phyloP scores from a whole-genome alignment of 768 basidiomycete genomes.

The Boletus reticuloceps region DNA sequence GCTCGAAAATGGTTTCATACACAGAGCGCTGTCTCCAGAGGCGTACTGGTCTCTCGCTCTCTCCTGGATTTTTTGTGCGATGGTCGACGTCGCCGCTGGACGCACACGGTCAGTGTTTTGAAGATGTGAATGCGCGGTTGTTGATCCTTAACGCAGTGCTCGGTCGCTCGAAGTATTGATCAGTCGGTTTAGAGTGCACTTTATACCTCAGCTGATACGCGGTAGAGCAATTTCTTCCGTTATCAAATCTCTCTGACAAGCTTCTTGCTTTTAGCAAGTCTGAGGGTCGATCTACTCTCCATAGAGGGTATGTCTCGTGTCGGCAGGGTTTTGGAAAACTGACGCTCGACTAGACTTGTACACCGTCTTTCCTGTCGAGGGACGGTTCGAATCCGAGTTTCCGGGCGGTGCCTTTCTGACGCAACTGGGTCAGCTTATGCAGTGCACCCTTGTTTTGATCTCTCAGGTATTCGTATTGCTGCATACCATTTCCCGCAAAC shows the following conservation, averaged over 20 bases:
- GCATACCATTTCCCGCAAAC: constrained; percentile 12
- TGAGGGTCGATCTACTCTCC: constrained; percentile 20
- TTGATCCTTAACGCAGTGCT: constrained; percentile 13
- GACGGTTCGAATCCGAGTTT: constrained; percentile 31
- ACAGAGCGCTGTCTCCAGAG: background rate
- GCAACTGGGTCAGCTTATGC: constrained; percentile 21
- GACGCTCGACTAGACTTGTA: constrained; percentile 13
- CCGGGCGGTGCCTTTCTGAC: constrained; percentile 36
- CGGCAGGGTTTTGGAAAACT: background rate
- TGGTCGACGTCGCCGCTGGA: constrained; percentile 21
- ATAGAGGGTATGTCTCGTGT: constrained; percentile 14
- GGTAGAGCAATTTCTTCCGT: constrained; percentile 22
- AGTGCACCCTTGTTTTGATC: constrained; percentile 22
- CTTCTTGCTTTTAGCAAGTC: constrained; percentile 17
- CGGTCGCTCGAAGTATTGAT: constrained; percentile 19
- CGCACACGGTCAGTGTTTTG: constrained; percentile 19
- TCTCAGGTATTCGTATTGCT: constrained; percentile 26
- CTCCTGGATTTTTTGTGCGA: constrained; percentile 27
- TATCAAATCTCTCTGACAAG: constrained; percentile 5
- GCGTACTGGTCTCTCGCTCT: constrained; percentile 20
- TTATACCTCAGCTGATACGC: constrained; percentile 38
- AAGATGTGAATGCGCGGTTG: background rate
- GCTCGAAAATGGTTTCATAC: constrained; percentile 11
- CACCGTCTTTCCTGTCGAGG: constrained; percentile 12
- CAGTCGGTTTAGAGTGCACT: constrained; percentile 36